A percentile compares a stretch with the other conserved stretches of the same genome.
phyloP scores from a whole-genome alignment of 129 eudicot genomes.

The Escallonia herrerae region DNA sequence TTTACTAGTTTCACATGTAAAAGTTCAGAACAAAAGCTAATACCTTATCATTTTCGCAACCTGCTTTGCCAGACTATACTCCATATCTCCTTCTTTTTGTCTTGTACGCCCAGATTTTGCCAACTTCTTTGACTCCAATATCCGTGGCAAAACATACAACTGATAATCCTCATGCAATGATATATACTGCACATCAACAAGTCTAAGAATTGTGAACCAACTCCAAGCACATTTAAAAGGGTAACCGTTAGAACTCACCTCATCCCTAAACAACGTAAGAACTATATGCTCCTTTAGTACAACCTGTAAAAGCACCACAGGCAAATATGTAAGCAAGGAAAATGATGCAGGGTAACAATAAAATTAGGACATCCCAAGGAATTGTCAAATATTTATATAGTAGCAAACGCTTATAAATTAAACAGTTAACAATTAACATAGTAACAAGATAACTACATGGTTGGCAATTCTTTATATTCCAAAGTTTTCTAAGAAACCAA shows the following conservation, averaged over 20 bases:
- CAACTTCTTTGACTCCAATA: slow-evolving; percentile 96
- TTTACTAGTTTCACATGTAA: no score
- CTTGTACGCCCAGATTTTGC: slow-evolving; percentile 97
- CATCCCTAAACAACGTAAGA: slow-evolving; percentile 81
- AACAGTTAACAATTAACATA: no score
- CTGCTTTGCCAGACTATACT: slow-evolving; percentile 98
- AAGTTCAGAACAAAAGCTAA: not conserved
- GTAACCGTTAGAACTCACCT: slow-evolving; percentile 46
- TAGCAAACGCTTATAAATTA: no score
- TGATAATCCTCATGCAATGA: slow-evolving; percentile 95
- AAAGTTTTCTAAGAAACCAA: no score
- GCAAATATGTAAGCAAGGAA: slow-evolving; percentile 15
- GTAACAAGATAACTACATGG: no score
- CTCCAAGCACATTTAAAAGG: slow-evolving; percentile 11
- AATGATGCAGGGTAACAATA: not conserved
- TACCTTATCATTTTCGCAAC: slow-evolving; percentile 99
- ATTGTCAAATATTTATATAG: no score
- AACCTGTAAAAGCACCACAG: slow-evolving; percentile 50
- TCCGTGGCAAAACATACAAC: slow-evolving; percentile 83
- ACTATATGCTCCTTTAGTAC: slow-evolving; percentile 93
- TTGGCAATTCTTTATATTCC: no score
- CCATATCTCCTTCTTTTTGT: slow-evolving; percentile 98
- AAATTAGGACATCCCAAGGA: not conserved
- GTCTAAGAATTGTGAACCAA: slow-evolving; percentile 7
- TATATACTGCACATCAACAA: slow-evolving; percentile 54